Conservation (phyloP, 2,329 filamentous ascomycete species). For the Exophiala sp. region DNA sequence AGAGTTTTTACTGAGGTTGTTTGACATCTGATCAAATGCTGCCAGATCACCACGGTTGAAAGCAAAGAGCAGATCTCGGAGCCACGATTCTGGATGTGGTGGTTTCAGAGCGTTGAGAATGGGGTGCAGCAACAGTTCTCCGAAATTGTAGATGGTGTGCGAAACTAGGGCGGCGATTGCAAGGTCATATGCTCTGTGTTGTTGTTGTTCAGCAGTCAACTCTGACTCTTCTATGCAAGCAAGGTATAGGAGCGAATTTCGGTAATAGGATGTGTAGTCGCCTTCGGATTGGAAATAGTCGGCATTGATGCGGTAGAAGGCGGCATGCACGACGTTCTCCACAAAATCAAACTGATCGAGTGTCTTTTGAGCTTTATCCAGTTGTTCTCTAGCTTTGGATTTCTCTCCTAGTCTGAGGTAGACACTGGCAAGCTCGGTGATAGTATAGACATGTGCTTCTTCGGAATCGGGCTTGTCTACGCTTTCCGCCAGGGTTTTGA, state of each 20-base stretch:
- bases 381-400: conserved; percentile 77
- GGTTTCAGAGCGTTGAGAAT: conserved; percentile 77
- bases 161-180: conserved; percentile 89
- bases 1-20: conserved; percentile 74
- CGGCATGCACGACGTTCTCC: conserved; percentile 90
- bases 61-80: conserved; percentile 91
- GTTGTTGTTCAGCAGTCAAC: conserved; percentile 70
- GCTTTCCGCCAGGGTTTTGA: conserved; percentile 76
- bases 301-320: conserved; percentile 93
- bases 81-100: conserved; percentile 71
- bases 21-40: conserved; percentile 78
- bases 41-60: conserved; percentile 94
- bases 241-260: conserved; percentile 94
- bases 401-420: conserved; percentile 77
- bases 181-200: conserved; percentile 83
- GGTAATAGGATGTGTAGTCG: conserved; percentile 96
- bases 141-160: conserved; percentile 97
- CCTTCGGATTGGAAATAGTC: conserved; percentile 89
- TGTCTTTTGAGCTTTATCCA: conserved; percentile 82
- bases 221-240: conserved; percentile 85
- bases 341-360: conserved; percentile 91
- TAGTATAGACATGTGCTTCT: conserved; percentile 93
- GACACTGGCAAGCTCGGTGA: conserved; percentile 81
- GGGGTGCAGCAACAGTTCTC: conserved; percentile 94
- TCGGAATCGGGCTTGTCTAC: conserved; percentile 90